Percentiles rank a stretch among this genome's conserved stretches.
Conservation (phyloP, 352 stramenopile genomes). For the Sclerospora graminicola region DNA sequence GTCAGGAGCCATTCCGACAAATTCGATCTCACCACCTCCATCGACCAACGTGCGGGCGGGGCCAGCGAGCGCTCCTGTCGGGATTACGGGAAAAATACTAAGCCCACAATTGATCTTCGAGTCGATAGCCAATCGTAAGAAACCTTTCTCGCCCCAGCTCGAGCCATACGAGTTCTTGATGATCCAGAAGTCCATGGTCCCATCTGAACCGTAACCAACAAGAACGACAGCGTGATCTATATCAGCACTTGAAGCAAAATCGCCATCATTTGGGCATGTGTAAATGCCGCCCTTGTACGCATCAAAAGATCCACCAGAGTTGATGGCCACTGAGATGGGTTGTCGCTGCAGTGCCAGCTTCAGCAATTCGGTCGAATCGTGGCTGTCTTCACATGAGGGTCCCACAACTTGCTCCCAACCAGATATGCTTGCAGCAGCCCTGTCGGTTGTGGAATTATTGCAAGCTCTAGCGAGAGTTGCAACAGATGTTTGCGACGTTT, state of each 20-base stretch:
- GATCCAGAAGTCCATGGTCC: conserved; percentile 55
- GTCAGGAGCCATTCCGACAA: conserved; percentile 22
- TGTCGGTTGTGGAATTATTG: conserved; percentile 18
- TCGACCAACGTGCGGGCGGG: conserved; percentile 35
- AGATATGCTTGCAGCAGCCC: conserved; percentile 49
- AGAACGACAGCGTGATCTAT: conserved; percentile 71
- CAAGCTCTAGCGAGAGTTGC: conserved; percentile 27
- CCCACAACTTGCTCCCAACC: conserved; percentile 63
- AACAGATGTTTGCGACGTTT: conserved; percentile 18
- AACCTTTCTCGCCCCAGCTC: conserved; percentile 63
- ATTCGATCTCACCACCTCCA: conserved; percentile 29
- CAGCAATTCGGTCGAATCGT: conserved; percentile 45
- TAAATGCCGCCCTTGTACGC: conserved; percentile 75
- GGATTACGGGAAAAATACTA: conserved; percentile 64
- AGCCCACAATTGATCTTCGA: conserved; percentile 71
- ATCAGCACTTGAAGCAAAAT: conserved; percentile 42
- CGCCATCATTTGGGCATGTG: conserved; percentile 54
- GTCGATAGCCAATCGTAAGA: conserved; percentile 51
- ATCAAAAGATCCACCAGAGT: conserved; percentile 68
- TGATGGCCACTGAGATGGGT: conserved; percentile 68
- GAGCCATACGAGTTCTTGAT: conserved; percentile 78
- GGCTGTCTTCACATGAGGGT: conserved; percentile 37
- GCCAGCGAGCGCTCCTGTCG: conserved; percentile 38
- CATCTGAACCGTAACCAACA: conserved; percentile 51
- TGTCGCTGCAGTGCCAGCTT: conserved; percentile 59